These are phyloP conservation scores for Striga asiatica DNA, from an alignment of 257 asterid species.

Conservation along the genomic window DNA sequence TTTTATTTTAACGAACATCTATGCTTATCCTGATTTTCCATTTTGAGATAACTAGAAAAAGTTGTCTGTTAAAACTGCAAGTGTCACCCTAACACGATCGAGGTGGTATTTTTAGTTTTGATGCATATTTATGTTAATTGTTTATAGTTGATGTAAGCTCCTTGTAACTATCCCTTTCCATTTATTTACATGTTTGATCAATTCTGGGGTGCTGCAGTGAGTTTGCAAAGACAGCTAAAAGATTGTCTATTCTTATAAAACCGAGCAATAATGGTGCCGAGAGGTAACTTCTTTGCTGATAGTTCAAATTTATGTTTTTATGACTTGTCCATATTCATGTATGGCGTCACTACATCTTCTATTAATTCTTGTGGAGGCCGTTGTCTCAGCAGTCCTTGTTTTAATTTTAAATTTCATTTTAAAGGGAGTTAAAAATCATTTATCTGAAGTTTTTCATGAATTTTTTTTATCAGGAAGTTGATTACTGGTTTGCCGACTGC, in stretches of 20 bases:
- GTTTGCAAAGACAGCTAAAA: conserved; percentile 53
- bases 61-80: too few relatives aligned
- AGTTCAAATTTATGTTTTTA: too few relatives aligned
- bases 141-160: too few relatives aligned
- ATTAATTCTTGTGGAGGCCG: background rate
- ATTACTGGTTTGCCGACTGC: conserved; percentile 62
- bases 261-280: conserved; percentile 33
- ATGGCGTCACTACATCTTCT: too few relatives aligned
- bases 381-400: background rate
- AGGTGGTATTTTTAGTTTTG: too few relatives aligned
- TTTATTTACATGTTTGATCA: background rate
- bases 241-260: conserved; percentile 54
- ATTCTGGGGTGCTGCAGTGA: conserved; percentile 33
- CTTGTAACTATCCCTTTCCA: too few relatives aligned
- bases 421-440: too few relatives aligned
- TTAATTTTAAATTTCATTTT: background rate
- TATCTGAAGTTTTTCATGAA: too few relatives aligned
- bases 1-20: background rate
- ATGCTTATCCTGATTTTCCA: background rate
- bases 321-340: too few relatives aligned
- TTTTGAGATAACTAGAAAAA: background rate
- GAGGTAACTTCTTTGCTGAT: conserved; percentile 31
- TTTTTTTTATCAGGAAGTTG: conserved; percentile 45
- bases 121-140: background rate
- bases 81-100: too few relatives aligned